These are phyloP conservation scores for Nigrospora osmanthi DNA, from an alignment of 2,329 filamentous ascomycete genomes.

Conservation along the genomic window DNA sequence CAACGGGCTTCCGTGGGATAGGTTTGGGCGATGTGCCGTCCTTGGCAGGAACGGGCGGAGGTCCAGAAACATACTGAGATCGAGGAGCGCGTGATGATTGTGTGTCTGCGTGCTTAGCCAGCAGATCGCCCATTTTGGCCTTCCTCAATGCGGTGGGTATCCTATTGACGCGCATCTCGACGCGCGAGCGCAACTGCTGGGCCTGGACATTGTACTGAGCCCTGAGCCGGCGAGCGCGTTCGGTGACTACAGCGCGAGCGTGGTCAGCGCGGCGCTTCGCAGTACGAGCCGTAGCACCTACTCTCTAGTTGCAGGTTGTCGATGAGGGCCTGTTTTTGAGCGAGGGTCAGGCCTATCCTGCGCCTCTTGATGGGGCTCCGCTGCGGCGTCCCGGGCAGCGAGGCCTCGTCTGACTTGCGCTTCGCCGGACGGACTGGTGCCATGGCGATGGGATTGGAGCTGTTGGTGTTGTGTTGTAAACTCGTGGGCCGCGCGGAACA, in stretches of 20 bases:
- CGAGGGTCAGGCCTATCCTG: constrained; percentile 52
- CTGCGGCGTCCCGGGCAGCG: constrained; percentile 28
- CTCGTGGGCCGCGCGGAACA: too few relatives aligned
- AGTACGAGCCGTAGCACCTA: constrained; percentile 31
- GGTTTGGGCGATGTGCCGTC: constrained; percentile 29
- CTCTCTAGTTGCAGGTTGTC: constrained; percentile 87
- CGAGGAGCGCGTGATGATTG: constrained; percentile 24
- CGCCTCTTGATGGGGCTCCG: constrained; percentile 57
- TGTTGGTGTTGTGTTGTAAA: constrained; percentile 15
- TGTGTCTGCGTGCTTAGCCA: constrained; percentile 42
- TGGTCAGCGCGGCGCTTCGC: not conserved
- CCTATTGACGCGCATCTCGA: constrained; percentile 89
- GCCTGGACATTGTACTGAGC: constrained; percentile 86
- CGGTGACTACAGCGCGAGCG: constrained; percentile 15
- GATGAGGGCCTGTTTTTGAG: constrained; percentile 79
- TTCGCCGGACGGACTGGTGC: constrained; percentile 37
- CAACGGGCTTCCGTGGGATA: constrained; percentile 24
- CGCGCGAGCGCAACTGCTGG: constrained; percentile 73
- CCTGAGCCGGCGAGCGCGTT: constrained; percentile 64
- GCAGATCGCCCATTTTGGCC: constrained; percentile 73
- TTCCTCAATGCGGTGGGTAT: constrained; percentile 76
- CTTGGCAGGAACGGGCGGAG: constrained; percentile 43
- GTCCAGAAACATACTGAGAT: constrained; percentile 18
- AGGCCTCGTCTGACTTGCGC: constrained; percentile 32
- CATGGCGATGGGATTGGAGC: constrained; percentile 32